phyloP scores from a whole-genome alignment of 306 rosid genomes.

The Styphnolobium japonicum region DNA sequence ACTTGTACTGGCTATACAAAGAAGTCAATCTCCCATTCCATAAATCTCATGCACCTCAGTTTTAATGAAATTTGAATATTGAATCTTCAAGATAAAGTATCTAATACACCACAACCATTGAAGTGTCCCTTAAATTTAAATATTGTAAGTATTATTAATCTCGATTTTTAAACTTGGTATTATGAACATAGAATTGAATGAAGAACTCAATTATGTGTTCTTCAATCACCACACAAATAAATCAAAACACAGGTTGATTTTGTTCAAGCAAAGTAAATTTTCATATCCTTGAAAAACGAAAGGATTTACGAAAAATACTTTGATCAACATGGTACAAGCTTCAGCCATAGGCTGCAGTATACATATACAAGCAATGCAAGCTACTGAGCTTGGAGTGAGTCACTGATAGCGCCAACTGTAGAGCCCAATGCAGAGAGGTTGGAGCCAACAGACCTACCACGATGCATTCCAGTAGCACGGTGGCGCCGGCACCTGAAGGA shows the following conservation, averaged over 20 bases:
- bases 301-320: not conserved
- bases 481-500: slow-evolving; percentile 71
- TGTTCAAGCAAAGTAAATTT: not conserved
- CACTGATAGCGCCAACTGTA: slow-evolving; percentile 3
- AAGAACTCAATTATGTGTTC: not conserved
- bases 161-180: not conserved
- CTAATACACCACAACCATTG: too few relatives aligned
- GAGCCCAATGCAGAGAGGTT: slow-evolving; percentile 44
- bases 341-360: not conserved
- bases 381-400: slow-evolving; percentile 25
- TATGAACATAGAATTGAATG: not conserved
- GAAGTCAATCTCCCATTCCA: too few relatives aligned
- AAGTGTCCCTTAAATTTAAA: too few relatives aligned
- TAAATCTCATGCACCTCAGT: too few relatives aligned
- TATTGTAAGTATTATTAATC: too few relatives aligned
- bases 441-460: slow-evolving; percentile 46
- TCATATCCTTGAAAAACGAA: not conserved
- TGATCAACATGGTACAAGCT: not conserved
- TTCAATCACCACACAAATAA: not conserved
- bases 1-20: too few relatives aligned
- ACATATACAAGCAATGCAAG: not conserved
- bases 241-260: not conserved
- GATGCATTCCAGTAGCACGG: slow-evolving; percentile 28
- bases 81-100: too few relatives aligned
- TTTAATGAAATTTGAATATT: too few relatives aligned